These are phyloP conservation scores for Globisporangium megalacanthum DNA, from an alignment of 352 stramenopile species.

Conservation along the genomic window DNA sequence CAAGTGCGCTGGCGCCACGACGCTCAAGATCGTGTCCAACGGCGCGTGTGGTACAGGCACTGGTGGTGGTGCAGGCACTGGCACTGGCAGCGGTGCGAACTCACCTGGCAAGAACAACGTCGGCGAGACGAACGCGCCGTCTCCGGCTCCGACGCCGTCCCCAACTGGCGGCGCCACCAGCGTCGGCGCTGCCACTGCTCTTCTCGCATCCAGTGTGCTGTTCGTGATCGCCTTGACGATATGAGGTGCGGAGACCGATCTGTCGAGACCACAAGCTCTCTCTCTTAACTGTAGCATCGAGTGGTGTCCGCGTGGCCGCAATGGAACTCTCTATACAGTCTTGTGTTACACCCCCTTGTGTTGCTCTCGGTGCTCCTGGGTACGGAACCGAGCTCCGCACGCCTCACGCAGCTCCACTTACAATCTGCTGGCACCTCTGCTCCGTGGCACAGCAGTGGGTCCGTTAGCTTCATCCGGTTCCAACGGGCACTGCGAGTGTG, in stretches of 20 bases:
- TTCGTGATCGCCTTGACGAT: not conserved
- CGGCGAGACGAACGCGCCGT: not conserved
- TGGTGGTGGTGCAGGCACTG: not conserved
- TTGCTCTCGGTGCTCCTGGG: too few species aligned
- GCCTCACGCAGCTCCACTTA: too few species aligned
- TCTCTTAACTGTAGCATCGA: too few species aligned
- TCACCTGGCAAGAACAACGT: not conserved
- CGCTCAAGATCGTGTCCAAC: not conserved
- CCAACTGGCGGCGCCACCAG: not conserved
- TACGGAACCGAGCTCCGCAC: too few species aligned
- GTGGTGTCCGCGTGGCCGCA: too few species aligned
- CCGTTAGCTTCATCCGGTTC: too few species aligned
- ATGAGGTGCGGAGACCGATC: not conserved
- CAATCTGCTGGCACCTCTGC: too few species aligned
- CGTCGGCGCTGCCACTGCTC: not conserved
- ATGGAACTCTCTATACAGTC: too few species aligned
- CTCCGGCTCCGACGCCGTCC: not conserved
- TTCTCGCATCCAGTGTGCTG: not conserved
- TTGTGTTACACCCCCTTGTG: too few species aligned
- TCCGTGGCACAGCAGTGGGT: too few species aligned
- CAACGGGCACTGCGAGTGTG: too few species aligned
- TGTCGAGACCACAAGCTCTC: too few species aligned
- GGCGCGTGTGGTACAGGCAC: not conserved
- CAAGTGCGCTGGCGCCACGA: not conserved
- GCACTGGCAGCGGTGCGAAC: not conserved